Conservation (phyloP, 108 stramenopile species). For the Bacterosira constricta region DNA sequence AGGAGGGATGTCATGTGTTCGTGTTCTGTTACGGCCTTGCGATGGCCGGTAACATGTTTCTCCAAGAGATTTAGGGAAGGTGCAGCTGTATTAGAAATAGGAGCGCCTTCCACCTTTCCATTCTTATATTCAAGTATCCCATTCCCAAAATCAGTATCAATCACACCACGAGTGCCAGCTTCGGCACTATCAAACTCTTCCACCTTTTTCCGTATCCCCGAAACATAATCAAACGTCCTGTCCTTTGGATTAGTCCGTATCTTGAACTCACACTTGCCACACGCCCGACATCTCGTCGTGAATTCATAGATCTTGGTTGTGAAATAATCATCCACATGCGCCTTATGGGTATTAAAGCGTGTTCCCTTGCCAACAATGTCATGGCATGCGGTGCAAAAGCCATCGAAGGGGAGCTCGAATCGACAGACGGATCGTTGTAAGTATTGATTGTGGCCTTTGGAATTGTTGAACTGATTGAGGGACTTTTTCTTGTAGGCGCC, state of each 20-base stretch:
- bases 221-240: conserved; percentile 73
- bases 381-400: conserved; percentile 81
- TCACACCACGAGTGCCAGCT: conserved; percentile 48
- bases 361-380: conserved; percentile 81
- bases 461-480: conserved; percentile 61
- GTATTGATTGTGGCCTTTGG: conserved; percentile 86
- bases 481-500: conserved; percentile 78
- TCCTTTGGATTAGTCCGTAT: conserved; percentile 85
- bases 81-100: background rate
- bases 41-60: conserved; percentile 39
- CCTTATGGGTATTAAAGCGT: conserved; percentile 95
- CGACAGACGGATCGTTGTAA: conserved; percentile 84
- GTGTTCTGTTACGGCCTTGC: conserved; percentile 56
- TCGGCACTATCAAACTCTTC: conserved; percentile 59
- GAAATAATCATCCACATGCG: conserved; percentile 79
- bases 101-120: conserved; percentile 18
- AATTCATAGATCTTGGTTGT: conserved; percentile 92
- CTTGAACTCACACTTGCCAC: conserved; percentile 60
- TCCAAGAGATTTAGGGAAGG: conserved; percentile 44
- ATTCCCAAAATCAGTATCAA: conserved; percentile 47
- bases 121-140: conserved; percentile 40
- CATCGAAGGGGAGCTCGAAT: conserved; percentile 94
- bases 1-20: conserved; percentile 60
- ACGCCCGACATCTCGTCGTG: conserved; percentile 87
- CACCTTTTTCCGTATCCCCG: conserved; percentile 75